Evolutionary conservation across 2,329 filamentous ascomycete genomes (phyloP).

Genomic region (Emergomyces orientalis): DNA sequence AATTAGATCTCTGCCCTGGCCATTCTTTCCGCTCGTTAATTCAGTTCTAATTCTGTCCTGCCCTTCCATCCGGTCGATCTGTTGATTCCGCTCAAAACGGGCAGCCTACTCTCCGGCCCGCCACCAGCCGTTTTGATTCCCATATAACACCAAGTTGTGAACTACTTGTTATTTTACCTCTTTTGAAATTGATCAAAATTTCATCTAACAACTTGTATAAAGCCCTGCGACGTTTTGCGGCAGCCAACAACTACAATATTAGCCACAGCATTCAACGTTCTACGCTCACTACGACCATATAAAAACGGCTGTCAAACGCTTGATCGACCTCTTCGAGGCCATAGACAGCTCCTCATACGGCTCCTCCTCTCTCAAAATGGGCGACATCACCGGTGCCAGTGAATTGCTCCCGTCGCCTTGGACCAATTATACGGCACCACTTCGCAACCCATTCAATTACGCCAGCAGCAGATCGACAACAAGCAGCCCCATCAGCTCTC

Average conservation of each 20-base stretch:
- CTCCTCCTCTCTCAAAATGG: slow-evolving; percentile 11
- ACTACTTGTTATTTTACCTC: neutral
- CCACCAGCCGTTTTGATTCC: neutral
- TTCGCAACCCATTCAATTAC: slow-evolving; percentile 26
- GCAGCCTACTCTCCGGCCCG: neutral
- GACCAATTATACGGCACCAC: slow-evolving; percentile 24
- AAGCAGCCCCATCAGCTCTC: slow-evolving; percentile 25
- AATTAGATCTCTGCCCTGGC: neutral
- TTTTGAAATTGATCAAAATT: neutral
- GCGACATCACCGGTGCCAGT: neutral
- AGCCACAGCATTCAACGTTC: neutral
- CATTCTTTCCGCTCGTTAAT: neutral
- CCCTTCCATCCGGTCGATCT: slow-evolving; percentile 12
- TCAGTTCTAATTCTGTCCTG: neutral
- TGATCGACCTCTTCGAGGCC: slow-evolving; percentile 19
- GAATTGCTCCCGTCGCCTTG: slow-evolving; percentile 20
- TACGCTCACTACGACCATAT: too few relatives aligned
- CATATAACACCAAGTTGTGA: neutral
- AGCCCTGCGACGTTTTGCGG: neutral
- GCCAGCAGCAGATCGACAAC: slow-evolving; percentile 24
- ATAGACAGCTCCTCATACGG: slow-evolving; percentile 14
- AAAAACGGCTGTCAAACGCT: slow-evolving; percentile 16
- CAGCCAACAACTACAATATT: neutral
- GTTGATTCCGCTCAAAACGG: slow-evolving; percentile 3
- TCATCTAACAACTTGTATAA: neutral